These are phyloP conservation scores for Plantago major DNA, from an alignment of 257 asterid species.

Conservation along the genomic window DNA sequence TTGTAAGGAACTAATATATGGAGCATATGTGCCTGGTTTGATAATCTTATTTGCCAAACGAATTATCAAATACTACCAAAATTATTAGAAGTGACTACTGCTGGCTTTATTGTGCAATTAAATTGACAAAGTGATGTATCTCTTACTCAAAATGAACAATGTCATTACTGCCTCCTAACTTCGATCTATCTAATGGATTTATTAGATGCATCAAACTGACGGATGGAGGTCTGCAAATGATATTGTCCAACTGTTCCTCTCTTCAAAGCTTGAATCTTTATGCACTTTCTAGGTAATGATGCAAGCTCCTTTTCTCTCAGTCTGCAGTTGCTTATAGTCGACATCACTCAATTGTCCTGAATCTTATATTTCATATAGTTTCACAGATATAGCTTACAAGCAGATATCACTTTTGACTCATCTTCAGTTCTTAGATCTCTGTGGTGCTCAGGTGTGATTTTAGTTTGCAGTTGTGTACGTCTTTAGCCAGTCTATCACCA, in stretches of 20 bases:
- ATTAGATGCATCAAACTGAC: constrained; percentile 82
- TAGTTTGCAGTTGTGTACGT: not conserved
- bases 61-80: too few species aligned
- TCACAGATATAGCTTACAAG: constrained; percentile 78
- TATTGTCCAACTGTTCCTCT: constrained; percentile 60
- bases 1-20: too few species aligned
- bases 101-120: not conserved
- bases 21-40: too few species aligned
- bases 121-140: constrained; percentile 7
- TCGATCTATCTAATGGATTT: constrained; percentile 13
- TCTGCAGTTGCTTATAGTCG: not conserved
- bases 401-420: constrained; percentile 51
- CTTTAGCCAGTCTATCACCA: not conserved
- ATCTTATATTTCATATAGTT: constrained; percentile 42
- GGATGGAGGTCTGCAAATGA: constrained; percentile 65
- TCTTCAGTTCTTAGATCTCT: constrained; percentile 75
- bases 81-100: too few species aligned
- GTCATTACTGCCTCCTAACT: constrained; percentile 4
- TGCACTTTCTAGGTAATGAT: constrained; percentile 78
- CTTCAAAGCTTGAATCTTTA: constrained; percentile 83
- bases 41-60: too few species aligned
- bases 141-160: not conserved
- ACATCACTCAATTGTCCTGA: not conserved
- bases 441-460: constrained; percentile 95
- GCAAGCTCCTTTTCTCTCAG: constrained; percentile 2